These are phyloP conservation scores for Aspergillus flavus DNA, from an alignment of 2,329 filamentous ascomycete genomes.

Conservation along the genomic window DNA sequence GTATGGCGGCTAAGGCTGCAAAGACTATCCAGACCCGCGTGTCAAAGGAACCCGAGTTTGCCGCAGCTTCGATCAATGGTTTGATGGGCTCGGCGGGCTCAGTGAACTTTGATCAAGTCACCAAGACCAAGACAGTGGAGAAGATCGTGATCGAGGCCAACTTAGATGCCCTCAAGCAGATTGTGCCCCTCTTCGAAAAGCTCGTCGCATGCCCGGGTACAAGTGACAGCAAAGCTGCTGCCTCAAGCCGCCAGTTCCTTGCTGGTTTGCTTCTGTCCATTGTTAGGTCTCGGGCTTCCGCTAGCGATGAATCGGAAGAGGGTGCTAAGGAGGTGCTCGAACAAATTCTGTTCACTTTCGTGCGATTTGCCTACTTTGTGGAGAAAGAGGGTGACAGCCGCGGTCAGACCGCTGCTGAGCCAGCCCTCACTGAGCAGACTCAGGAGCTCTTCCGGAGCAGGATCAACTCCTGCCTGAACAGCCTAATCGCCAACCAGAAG, in stretches of 20 bases:
- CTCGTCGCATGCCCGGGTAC: constrained; percentile 51
- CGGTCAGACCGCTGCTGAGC: constrained; percentile 41
- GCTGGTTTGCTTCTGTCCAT: constrained; percentile 57
- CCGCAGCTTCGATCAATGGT: constrained; percentile 63
- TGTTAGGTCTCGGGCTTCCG: constrained; percentile 45
- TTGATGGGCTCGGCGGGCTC: constrained; percentile 71
- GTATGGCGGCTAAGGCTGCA: constrained; percentile 75
- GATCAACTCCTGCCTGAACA: constrained; percentile 58
- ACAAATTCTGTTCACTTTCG: constrained; percentile 48
- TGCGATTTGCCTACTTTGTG: constrained; percentile 55
- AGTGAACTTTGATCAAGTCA: constrained; percentile 82
- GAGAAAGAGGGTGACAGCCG: constrained; percentile 29
- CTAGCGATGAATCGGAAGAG: constrained; percentile 32
- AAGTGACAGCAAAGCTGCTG: constrained; percentile 48
- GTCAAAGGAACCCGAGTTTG: constrained; percentile 61
- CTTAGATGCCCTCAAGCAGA: constrained; percentile 51
- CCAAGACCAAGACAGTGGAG: constrained; percentile 83
- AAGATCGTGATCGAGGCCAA: constrained; percentile 67
- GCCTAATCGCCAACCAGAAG: constrained; percentile 48
- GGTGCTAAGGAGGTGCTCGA: constrained; percentile 47
- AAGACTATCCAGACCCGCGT: constrained; percentile 69
- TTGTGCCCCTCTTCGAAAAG: constrained; percentile 56
- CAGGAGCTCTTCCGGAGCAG: constrained; percentile 57
- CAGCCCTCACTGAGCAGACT: constrained; percentile 49
- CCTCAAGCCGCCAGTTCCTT: constrained; percentile 51